Conservation (phyloP, 164 flowering plant genomes). For the Sedum album region DNA sequence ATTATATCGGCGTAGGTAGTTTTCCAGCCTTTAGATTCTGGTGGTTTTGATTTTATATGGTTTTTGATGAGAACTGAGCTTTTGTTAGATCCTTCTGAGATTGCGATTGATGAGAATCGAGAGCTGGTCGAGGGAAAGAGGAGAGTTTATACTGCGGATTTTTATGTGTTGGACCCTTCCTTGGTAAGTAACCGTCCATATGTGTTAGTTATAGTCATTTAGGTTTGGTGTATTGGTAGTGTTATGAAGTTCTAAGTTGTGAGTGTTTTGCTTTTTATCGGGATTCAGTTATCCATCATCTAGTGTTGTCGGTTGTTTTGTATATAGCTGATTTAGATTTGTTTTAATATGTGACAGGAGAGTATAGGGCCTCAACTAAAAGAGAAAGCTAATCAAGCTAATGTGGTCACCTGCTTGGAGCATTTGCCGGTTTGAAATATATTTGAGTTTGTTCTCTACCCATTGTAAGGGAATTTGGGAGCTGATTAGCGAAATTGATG, state of each 20-base stretch:
- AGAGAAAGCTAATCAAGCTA: constrained; percentile 51
- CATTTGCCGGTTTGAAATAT: constrained; percentile 68
- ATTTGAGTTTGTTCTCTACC: neutral
- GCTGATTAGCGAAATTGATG: neutral
- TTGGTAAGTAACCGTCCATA: constrained; percentile 29
- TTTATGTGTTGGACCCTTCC: constrained; percentile 76
- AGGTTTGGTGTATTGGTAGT: neutral
- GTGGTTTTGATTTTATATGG: neutral
- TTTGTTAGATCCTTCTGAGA: constrained; percentile 46
- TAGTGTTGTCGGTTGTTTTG: neutral
- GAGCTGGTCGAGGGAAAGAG: constrained; percentile 78
- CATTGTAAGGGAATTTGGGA: neutral
- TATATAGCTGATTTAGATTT: neutral
- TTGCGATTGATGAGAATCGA: constrained; percentile 48
- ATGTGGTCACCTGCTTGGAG: constrained; percentile 84
- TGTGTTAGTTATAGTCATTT: neutral
- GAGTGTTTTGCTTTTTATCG: neutral
- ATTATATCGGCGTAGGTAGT: constrained; percentile 85
- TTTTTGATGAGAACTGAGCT: neutral
- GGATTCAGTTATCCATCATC: too few relatives aligned
- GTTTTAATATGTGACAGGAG: constrained; percentile 39
- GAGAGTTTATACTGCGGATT: constrained; percentile 64
- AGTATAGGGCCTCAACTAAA: constrained; percentile 38
- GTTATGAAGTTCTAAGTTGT: neutral
- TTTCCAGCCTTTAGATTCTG: neutral